Evolutionary conservation across 805 yeast genomes (phyloP).

Genomic region (Candida awuae): DNA sequence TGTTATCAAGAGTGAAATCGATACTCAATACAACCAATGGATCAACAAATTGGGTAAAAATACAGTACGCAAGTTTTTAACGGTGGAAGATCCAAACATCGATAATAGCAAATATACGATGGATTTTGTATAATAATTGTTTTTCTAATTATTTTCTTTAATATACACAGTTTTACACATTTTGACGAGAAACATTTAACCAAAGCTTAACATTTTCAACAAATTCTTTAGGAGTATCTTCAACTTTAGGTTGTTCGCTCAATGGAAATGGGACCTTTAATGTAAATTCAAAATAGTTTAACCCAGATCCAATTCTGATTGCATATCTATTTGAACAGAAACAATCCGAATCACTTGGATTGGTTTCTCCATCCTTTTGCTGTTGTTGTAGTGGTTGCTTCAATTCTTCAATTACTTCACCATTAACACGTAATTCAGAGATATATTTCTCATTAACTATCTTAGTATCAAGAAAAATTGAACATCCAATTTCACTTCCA

Average conservation of each 20-base stretch:
- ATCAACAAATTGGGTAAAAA: slow-evolving; percentile 1
- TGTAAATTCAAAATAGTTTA: slow-evolving; percentile 37
- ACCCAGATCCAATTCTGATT: slow-evolving; percentile 33
- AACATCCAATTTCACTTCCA: slow-evolving; percentile 36
- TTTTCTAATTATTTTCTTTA: background rate
- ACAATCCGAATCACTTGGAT: background rate
- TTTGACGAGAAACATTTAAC: slow-evolving; percentile 31
- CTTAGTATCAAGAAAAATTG: slow-evolving; percentile 36
- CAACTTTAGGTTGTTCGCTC: background rate
- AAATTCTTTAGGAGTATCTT: slow-evolving; percentile 4
- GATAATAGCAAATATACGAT: background rate
- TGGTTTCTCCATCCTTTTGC: no score
- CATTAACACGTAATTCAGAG: slow-evolving; percentile 34
- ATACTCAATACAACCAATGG: slow-evolving; percentile 2
- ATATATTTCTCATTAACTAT: slow-evolving; percentile 32
- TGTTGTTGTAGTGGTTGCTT: no score
- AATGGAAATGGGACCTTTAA: slow-evolving; percentile 23
- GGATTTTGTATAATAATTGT: background rate
- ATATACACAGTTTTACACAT: background rate
- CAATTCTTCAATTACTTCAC: slow-evolving; percentile 38
- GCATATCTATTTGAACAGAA: slow-evolving; percentile 30
- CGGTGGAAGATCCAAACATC: background rate
- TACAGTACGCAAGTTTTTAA: background rate
- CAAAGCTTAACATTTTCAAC: slow-evolving; percentile 32
- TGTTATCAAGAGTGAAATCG: slow-evolving; percentile 3